phyloP scores from a whole-genome alignment of 148 eudicot genomes.

The Cornus florida region DNA sequence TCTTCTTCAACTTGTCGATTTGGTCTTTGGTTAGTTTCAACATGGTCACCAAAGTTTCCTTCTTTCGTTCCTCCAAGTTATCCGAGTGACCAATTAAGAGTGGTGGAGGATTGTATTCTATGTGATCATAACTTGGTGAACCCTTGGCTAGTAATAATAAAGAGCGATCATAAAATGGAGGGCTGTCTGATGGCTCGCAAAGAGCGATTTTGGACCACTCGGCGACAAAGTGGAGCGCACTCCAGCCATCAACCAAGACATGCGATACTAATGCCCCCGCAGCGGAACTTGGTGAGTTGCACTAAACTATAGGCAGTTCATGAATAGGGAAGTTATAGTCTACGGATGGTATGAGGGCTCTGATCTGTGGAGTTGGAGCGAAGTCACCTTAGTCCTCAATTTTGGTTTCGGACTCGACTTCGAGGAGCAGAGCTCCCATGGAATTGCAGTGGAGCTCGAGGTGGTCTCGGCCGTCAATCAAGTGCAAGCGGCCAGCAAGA shows the following conservation, averaged over 20 bases:
- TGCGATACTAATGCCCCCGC: conserved; percentile 32
- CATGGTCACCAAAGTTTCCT: conserved; percentile 24
- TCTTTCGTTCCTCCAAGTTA: conserved; percentile 15
- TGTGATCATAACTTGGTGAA: neutral
- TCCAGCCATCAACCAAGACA: conserved; percentile 22
- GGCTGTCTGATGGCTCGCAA: neutral
- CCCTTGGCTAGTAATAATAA: neutral
- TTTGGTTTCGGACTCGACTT: conserved; percentile 16
- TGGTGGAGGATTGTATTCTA: conserved; percentile 15
- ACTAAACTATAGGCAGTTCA: conserved; percentile 22
- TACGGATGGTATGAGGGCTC: conserved; percentile 22
- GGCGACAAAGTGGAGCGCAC: conserved; percentile 24
- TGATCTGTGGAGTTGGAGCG: conserved; percentile 6
- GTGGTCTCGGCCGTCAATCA: conserved; percentile 15
- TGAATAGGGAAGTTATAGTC: conserved; percentile 24
- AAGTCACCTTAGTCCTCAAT: conserved; percentile 25
- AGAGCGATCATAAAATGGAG: conserved; percentile 17
- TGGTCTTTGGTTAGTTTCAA: conserved; percentile 25
- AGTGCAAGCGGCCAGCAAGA: conserved; percentile 21
- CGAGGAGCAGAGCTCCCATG: conserved; percentile 13
- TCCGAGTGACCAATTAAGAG: conserved; percentile 19
- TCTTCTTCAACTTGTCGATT: conserved; percentile 31
- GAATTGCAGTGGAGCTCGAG: conserved; percentile 26
- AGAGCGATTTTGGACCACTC: conserved; percentile 31
- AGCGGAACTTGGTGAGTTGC: conserved; percentile 24